Conservation (phyloP, 306 rosid species). For the Medicago ruthenica region DNA sequence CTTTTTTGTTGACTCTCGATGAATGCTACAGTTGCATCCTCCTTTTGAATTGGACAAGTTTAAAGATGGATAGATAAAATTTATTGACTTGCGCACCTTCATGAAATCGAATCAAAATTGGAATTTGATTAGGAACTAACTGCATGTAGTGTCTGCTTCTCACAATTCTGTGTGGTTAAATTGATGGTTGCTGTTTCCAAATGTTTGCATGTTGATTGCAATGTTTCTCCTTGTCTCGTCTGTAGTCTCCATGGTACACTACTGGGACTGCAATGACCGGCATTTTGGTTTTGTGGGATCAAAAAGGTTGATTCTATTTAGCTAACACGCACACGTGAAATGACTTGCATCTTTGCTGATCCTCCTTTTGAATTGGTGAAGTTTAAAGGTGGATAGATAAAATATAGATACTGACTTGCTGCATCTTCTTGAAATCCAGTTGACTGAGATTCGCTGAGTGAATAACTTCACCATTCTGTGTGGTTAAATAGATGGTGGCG, state of each 20-base stretch:
- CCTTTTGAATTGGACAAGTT: constrained; percentile 42
- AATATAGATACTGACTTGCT: constrained; percentile 41
- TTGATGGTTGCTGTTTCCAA: constrained; percentile 41
- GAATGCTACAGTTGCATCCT: constrained; percentile 38
- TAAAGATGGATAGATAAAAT: constrained; percentile 44
- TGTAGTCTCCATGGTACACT: constrained; percentile 11
- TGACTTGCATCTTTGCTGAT: constrained; percentile 28
- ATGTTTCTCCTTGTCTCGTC: constrained; percentile 33
- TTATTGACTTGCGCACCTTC: constrained; percentile 51
- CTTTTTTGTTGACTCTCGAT: constrained; percentile 54
- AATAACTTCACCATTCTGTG: constrained; percentile 32
- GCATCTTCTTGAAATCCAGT: constrained; percentile 47
- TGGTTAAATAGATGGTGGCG: constrained; percentile 35
- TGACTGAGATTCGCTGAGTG: constrained; percentile 22
- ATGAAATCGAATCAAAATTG: constrained; percentile 35
- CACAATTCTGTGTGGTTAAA: constrained; percentile 34
- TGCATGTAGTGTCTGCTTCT: constrained; percentile 40
- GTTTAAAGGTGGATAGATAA: constrained; percentile 41
- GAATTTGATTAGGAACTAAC: constrained; percentile 32
- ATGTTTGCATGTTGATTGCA: constrained; percentile 15
- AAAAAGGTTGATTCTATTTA: constrained; percentile 15
- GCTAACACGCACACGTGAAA: background rate
- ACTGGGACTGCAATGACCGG: constrained; percentile 36
- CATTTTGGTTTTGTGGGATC: constrained; percentile 36
- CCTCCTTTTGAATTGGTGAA: constrained; percentile 39